Evolutionary conservation across 2,329 filamentous ascomycete genomes (phyloP), one percentile per base, ranked within the genome.

Genomic region (Cladosporium austrohemisphaericum): DNA sequence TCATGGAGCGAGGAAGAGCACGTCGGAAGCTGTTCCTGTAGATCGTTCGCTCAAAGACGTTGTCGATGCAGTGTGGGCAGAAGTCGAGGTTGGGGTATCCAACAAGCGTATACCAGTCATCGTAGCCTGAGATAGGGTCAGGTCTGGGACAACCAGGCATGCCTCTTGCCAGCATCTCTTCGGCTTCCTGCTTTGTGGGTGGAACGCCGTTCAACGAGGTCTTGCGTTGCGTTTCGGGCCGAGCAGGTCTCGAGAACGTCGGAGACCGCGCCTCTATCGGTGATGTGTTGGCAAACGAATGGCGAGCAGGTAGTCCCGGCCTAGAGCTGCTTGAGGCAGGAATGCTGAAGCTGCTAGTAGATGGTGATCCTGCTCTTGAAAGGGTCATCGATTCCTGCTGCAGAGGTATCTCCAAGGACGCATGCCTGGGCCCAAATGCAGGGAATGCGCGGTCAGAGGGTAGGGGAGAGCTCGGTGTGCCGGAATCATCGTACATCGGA

Each of bases 101-200:
- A 3, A 81, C 80, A 4, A 96, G 74, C 0, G 85, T 91, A 53
- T 90, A 82, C 88, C 91, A 96, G 60, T 93, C 88, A 54, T 84
- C 74, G 53, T 83, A 77, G 1, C 83, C 83, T 8, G 78, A 71
- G 10, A 81, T 77, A 9, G 80, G 79, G 4, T 76, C 71, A 31
- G 77, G 80, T 52, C 88, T 78, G 5, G 84, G 84, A 59, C 91
- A 95, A 2, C 82, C 76, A 3, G 86, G 80, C 11, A 91, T 38
- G 31, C 57, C 55, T 52, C 61, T 61, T 52, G 61, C 59, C 46
- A 60, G 74, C 38, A 70, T 60, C 37, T 70, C 67, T 8, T 74
- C 65, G 22, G 79, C 75, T 52, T 84, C 77, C 0, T 61, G 60
- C 49, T 60, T 60, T 1, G 61, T 57, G 31, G 46, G 50, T 44